Evolutionary conservation across 2,329 filamentous ascomycete genomes (phyloP), one percentile per base, ranked within the genome.

Genomic region (Periconia digitata): DNA sequence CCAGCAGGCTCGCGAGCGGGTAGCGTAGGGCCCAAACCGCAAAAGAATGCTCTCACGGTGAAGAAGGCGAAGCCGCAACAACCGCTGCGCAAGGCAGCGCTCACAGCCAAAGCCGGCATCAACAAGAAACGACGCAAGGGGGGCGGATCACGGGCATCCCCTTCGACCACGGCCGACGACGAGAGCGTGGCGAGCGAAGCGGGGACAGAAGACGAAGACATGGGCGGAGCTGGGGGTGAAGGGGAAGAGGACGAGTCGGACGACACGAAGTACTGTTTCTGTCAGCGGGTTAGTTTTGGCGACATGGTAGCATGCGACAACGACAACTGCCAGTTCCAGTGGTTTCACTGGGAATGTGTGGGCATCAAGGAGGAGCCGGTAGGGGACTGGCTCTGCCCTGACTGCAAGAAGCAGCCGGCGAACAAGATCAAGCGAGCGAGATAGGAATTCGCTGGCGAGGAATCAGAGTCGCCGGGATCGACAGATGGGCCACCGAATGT

Each of bases 271-370:
- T 94, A 94, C 73, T 94, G 89, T 73, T 79, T 86, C 23, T 94
- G 89, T 70, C 86, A 92, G 68, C 87, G 87, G 60, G 86, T 92
- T 56, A 90, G 87, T 70, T 91, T 89, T 64, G 89, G 89, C 52
- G 87, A 92, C 64, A 94, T 94, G 89, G 89, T 94, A 54, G 89
- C 88, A 23, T 94, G 89, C 74, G 89, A 94, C 75, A 92, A 92
- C 69, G 84, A 87, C 49, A 80, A 85, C 56, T 94, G 89, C 71
- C 84, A 85, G 40, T 89, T 83, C 64, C 89, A 94, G 73, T 94
- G 89, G 89, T 94, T 94, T 70, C 89, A 94, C 73, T 94, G 89
- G 87, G 84, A 73, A 50, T 79, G 77, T 53, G 75, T 79, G 42
- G 74, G 74, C 22, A 72, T 79, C 53, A 76, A 75, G 52, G 71